phyloP scores from a whole-genome alignment of 164 flowering plant genomes.

The Tinospora cordifolia region DNA sequence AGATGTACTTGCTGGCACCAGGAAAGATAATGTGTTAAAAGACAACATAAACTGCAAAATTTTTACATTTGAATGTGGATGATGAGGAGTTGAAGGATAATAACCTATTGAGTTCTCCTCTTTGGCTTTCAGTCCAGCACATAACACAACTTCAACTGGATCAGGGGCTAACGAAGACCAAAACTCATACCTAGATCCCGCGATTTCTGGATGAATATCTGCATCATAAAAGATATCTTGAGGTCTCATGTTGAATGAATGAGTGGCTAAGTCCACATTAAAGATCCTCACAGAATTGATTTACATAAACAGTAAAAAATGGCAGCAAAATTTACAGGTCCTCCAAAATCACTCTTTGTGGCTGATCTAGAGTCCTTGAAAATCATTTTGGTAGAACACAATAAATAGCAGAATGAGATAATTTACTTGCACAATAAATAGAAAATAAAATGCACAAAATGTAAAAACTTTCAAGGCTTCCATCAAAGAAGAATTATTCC shows the following conservation, averaged over 20 bases:
- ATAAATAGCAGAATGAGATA: not conserved
- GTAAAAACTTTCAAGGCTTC: too few species aligned
- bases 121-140: conserved; percentile 79
- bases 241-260: not conserved
- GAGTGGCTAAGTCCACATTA: not conserved
- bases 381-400: not conserved
- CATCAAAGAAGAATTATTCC: too few species aligned
- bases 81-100: not conserved
- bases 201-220: conserved; percentile 81
- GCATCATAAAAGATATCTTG: conserved; percentile 4
- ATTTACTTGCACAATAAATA: not conserved
- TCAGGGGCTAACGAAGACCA: conserved; percentile 89
- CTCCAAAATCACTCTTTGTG: not conserved
- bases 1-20: not conserved
- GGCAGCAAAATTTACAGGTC: not conserved
- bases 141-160: conserved; percentile 69
- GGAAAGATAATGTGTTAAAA: not conserved
- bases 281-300: not conserved
- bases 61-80: not conserved
- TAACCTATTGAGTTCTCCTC: conserved; percentile 46
- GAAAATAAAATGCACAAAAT: not conserved
- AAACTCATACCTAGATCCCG: conserved; percentile 48
- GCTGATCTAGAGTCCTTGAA: not conserved
- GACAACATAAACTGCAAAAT: not conserved
- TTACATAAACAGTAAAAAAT: not conserved